Conservation (phyloP, 768 basidiomycete species). For the Boletales sp. region DNA sequence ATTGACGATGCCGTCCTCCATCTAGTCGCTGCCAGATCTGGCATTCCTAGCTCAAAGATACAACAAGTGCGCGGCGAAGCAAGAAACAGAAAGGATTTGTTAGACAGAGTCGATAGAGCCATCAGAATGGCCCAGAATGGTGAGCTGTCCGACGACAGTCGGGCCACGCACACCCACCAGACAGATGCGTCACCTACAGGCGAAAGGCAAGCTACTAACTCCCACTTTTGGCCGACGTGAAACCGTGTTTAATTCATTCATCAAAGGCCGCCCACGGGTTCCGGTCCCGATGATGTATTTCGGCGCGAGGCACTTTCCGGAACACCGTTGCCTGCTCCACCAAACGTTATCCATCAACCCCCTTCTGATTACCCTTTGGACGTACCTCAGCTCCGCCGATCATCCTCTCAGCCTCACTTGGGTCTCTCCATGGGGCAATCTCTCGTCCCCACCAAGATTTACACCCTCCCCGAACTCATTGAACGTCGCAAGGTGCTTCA, state of each 20-base stretch:
- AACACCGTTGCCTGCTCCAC: background rate
- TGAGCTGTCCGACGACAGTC: slow-evolving; percentile 8
- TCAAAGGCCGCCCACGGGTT: slow-evolving; percentile 10
- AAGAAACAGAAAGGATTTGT: slow-evolving; percentile 29
- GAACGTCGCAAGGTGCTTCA: slow-evolving; percentile 23
- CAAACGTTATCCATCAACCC: background rate
- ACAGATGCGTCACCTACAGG: background rate
- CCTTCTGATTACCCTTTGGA: slow-evolving; percentile 10
- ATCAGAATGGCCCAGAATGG: slow-evolving; percentile 27
- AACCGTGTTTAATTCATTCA: slow-evolving; percentile 5
- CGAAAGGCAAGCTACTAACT: slow-evolving; percentile 13
- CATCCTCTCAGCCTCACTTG: slow-evolving; percentile 27
- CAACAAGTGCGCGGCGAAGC: slow-evolving; percentile 30
- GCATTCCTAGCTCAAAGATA: slow-evolving; percentile 28
- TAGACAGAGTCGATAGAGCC: slow-evolving; percentile 27
- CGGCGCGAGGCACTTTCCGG: slow-evolving; percentile 4
- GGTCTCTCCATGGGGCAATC: slow-evolving; percentile 12
- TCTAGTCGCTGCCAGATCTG: slow-evolving; percentile 30
- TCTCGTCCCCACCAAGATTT: slow-evolving; percentile 18
- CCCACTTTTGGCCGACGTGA: slow-evolving; percentile 3
- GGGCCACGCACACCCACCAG: background rate
- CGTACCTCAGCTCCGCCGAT: slow-evolving; percentile 23
- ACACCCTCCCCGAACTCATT: slow-evolving; percentile 24
- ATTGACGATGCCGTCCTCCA: slow-evolving; percentile 30
- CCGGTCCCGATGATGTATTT: slow-evolving; percentile 1